Evolutionary conservation across 257 asterid species (phyloP), one percentile per base, ranked within the genome.

Genomic region (Haberlea rhodopensis): DNA sequence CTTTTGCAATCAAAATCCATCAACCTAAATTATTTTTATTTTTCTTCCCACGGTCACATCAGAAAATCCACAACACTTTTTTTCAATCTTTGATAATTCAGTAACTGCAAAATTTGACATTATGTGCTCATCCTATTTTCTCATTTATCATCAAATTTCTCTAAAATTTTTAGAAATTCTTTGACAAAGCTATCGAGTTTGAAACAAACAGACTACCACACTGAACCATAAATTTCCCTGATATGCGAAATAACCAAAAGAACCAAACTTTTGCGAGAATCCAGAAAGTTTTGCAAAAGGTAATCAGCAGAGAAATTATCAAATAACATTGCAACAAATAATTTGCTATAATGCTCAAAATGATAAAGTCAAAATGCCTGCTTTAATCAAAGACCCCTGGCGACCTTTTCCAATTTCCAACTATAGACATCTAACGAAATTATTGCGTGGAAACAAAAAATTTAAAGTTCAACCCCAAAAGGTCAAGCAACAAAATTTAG

Each of bases 281-380:
- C 16, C 71, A 46, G 46, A 66, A 57, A 13, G 20, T 15, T 43
- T 69, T 74, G 29, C 25, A 1, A 32, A 46, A 63, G 31, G 64
- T 40, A 59, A 57, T 26, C 29, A 69, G 25, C 68, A 28, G 56
- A 23, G 28, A 16, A n/a, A 64, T 26, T 15, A 40, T 40, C 1
- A 40, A 40, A 15, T 0, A 40, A 40, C 5, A 40, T 40, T 13
- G 18, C 6, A 13, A 43, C 7, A 3, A 43, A 4, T 43, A 43
- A 16, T 37, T 37, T 43, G 20, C 43, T 15, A 20, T 8, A 57
- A 6, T 13, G 34, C 9, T 23, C 45, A 27, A 27, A 27, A 9
- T 5, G 13, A 20, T 48, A n/a, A 32, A 60, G 53, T 1, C 21
- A 3, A 5, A 34, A 60, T 60, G n/a, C 8, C 46, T 60, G 16